phyloP scores from a whole-genome alignment of 139 green algal genomes.

The Nannochloris sp. region DNA sequence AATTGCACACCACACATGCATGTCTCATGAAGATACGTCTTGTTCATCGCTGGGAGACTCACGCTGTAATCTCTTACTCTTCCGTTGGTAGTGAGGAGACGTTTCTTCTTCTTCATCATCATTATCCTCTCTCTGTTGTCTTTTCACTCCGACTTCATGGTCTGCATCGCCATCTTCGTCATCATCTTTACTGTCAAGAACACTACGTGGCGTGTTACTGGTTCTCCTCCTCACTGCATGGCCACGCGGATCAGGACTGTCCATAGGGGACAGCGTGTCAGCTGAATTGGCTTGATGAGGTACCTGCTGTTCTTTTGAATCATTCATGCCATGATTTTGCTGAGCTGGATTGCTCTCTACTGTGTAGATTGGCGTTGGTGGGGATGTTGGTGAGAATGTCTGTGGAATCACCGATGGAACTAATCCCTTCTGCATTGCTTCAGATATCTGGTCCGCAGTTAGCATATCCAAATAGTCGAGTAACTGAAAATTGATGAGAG shows the following conservation, averaged over 20 bases:
- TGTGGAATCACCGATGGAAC: slow-evolving; percentile 1
- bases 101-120: no score
- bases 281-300: no score
- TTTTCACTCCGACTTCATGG: neutral
- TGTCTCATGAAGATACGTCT: no score
- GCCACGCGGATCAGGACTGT: neutral
- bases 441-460: neutral
- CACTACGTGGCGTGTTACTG: neutral
- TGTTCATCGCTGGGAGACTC: no score
- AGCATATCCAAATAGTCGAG: slow-evolving; percentile 16
- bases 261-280: no score
- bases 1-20: no score
- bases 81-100: no score
- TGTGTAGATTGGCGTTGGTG: neutral
- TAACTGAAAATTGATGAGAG: slow-evolving; percentile 9
- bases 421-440: neutral
- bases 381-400: neutral
- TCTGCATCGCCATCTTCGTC: neutral
- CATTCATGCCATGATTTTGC: neutral
- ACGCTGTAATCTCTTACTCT: no score
- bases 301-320: no score
- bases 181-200: neutral
- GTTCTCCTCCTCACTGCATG: neutral
- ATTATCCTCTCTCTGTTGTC: neutral
- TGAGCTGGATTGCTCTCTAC: neutral